Evolutionary conservation across 1,284 basidiomycete species (phyloP).

Genomic region (Leccinum fuscescens): DNA sequence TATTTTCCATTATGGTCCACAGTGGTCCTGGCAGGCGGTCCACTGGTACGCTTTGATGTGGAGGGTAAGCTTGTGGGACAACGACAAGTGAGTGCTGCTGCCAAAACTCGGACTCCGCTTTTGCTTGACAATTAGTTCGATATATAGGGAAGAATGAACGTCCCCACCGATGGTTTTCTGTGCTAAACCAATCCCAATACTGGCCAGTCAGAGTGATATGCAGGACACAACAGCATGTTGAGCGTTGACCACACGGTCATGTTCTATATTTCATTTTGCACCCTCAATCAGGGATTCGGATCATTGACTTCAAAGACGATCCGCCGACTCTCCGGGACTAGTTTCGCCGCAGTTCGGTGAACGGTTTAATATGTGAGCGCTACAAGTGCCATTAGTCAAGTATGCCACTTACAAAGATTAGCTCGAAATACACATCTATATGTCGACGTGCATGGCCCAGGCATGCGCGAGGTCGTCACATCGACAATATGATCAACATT

Average conservation of each 20-base stretch:
- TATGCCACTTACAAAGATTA: background rate
- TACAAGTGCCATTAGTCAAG: background rate
- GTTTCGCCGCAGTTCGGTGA: background rate
- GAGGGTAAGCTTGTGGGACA: background rate
- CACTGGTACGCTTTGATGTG: background rate
- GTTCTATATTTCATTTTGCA: slow-evolving; percentile 4
- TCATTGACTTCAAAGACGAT: background rate
- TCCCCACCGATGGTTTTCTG: background rate
- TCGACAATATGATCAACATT: background rate
- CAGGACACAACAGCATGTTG: background rate
- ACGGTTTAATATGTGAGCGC: background rate
- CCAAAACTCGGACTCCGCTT: background rate
- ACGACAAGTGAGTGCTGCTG: background rate
- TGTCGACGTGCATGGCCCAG: background rate
- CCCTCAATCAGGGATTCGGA: background rate
- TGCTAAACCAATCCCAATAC: background rate
- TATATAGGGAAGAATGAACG: background rate
- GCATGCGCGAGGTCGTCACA: no score
- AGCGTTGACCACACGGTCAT: background rate
- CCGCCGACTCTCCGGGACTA: background rate
- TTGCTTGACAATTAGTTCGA: background rate
- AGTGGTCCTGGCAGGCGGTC: background rate
- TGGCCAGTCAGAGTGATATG: background rate
- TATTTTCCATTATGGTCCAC: background rate
- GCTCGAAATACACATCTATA: background rate